A percentile compares a stretch with the other conserved stretches of the same genome.
Evolutionary conservation across 495 filamentous ascomycete genomes (phyloP).

Genomic region (Trichoderma parareesei): DNA sequence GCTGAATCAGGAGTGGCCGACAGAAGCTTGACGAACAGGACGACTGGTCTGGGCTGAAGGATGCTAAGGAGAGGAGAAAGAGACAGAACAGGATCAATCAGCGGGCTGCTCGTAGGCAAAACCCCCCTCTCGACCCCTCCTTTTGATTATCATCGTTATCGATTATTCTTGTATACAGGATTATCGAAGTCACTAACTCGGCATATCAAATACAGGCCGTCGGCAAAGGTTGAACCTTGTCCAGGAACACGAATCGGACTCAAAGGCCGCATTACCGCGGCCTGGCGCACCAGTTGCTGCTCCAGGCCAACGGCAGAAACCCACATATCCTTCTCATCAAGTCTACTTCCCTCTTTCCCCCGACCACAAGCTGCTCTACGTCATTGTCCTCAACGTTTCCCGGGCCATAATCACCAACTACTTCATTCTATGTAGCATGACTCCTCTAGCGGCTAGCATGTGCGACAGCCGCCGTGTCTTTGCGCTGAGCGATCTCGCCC

Average conservation of each 20-base stretch:
- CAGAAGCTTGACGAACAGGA: conserved; percentile 1
- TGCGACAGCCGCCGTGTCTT: neutral
- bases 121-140: neutral
- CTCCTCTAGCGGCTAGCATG: neutral
- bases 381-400: neutral
- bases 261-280: neutral
- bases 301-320: neutral
- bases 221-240: neutral
- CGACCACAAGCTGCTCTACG: neutral
- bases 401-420: conserved; percentile 4
- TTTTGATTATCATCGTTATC: neutral
- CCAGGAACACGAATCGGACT: neutral
- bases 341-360: neutral
- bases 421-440: neutral
- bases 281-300: neutral
- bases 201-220: neutral
- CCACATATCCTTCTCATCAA: neutral
- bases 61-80: conserved; percentile 6
- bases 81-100: conserved; percentile 3
- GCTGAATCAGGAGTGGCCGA: neutral
- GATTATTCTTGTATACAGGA: neutral
- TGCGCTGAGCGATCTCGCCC: neutral
- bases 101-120: neutral
- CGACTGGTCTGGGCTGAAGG: neutral
- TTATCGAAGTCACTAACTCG: neutral